Evolutionary conservation across 2,329 filamentous ascomycete species (phyloP).

Genomic region (Curvularia sp.): DNA sequence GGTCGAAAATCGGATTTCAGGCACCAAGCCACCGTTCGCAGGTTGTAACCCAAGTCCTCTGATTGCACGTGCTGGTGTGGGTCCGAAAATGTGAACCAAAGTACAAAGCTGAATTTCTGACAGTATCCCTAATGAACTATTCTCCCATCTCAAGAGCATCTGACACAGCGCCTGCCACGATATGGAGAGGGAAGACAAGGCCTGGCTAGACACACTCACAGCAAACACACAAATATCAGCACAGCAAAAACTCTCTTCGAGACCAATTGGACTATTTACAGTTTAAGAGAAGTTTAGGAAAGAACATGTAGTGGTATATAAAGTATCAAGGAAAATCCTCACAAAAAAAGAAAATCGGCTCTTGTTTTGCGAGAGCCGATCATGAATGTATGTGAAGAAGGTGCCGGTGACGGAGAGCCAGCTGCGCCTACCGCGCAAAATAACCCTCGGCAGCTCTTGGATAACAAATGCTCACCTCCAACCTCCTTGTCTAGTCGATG

Average conservation of each 20-base stretch:
- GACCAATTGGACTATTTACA: constrained; percentile 1
- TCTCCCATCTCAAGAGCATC: background rate
- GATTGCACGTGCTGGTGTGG: background rate
- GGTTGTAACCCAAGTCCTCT: background rate
- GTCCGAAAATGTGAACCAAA: background rate
- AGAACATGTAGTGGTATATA: constrained; percentile 4
- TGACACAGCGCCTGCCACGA: background rate
- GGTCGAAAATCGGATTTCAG: no score
- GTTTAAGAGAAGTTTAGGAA: background rate
- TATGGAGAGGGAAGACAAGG: background rate
- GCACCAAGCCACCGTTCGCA: background rate
- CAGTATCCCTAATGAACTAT: background rate
- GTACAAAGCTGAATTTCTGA: background rate
- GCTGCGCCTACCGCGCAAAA: constrained; percentile 3
- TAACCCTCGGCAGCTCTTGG: background rate
- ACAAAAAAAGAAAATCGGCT: background rate
- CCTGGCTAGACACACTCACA: background rate
- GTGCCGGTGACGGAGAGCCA: constrained; percentile 1
- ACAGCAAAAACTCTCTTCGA: background rate
- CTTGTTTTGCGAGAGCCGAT: background rate
- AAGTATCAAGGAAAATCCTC: constrained; percentile 1
- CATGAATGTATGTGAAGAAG: background rate
- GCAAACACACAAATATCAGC: background rate
- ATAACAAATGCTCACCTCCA: background rate
- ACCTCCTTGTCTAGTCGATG: background rate